These are phyloP conservation scores for Cubamyces sp. DNA, from an alignment of 768 basidiomycete species.

Conservation along the genomic window DNA sequence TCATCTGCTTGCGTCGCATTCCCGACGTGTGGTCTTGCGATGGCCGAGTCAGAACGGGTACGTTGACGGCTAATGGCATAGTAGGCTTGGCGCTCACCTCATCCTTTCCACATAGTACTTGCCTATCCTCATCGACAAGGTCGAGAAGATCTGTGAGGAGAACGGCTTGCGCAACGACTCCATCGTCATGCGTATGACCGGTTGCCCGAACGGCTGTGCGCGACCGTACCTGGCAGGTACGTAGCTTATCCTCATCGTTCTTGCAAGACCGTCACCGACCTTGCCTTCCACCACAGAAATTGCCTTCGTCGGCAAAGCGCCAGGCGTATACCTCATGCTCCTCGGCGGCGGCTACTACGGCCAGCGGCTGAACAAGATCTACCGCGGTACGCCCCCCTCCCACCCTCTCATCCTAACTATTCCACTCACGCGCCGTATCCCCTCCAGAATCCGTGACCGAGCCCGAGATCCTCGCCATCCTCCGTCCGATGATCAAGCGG, in stretches of 20 bases:
- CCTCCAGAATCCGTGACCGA: slow-evolving; percentile 80
- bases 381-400: slow-evolving; percentile 60
- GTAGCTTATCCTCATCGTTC: slow-evolving; percentile 28
- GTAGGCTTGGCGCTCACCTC: too few relatives aligned
- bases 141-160: slow-evolving; percentile 94
- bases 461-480: slow-evolving; percentile 88
- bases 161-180: slow-evolving; percentile 91
- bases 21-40: slow-evolving; percentile 90
- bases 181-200: slow-evolving; percentile 99
- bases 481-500: slow-evolving; percentile 91
- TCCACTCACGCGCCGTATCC: neutral
- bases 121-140: slow-evolving; percentile 89
- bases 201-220: slow-evolving; percentile 93
- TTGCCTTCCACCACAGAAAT: slow-evolving; percentile 58
- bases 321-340: slow-evolving; percentile 90
- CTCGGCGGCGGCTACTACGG: slow-evolving; percentile 96
- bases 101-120: slow-evolving; percentile 61
- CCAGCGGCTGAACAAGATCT: slow-evolving; percentile 95
- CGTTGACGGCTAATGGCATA: slow-evolving; percentile 30
- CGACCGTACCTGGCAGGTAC: slow-evolving; percentile 88
- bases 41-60: slow-evolving; percentile 79
- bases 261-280: slow-evolving; percentile 1
- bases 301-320: slow-evolving; percentile 96
- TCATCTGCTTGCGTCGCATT: slow-evolving; percentile 97
- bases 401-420: neutral